Percentiles rank a stretch among this genome's conserved stretches.
These are phyloP conservation scores for Hippophae rhamnoides DNA, from an alignment of 306 rosid species.

Conservation along the genomic window DNA sequence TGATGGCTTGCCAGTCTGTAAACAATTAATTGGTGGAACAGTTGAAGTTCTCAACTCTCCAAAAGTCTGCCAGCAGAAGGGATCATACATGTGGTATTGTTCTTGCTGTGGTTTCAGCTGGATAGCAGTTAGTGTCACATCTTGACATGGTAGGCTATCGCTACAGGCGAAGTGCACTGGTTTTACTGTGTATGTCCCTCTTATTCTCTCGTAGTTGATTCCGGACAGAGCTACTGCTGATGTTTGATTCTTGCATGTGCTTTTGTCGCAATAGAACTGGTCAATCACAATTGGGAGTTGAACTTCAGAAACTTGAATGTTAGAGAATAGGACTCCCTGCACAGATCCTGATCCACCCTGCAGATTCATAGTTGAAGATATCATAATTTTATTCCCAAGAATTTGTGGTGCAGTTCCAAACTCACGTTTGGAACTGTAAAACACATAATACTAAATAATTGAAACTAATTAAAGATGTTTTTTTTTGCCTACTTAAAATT, in stretches of 20 bases:
- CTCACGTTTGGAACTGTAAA: background rate
- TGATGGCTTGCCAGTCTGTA: conserved; percentile 79
- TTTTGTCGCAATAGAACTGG: conserved; percentile 65
- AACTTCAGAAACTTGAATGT: conserved; percentile 63
- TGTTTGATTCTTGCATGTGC: conserved; percentile 40
- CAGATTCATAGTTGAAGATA: background rate
- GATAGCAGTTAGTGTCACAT: conserved; percentile 54
- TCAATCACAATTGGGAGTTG: conserved; percentile 55
- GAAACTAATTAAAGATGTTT: background rate
- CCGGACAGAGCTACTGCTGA: conserved; percentile 72
- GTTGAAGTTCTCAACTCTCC: conserved; percentile 80
- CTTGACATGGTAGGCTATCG: conserved; percentile 55
- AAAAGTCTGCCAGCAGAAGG: conserved; percentile 91
- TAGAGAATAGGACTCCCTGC: conserved; percentile 53
- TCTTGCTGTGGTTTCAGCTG: conserved; percentile 27
- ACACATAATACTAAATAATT: background rate
- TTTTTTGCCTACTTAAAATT: background rate
- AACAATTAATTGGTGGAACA: conserved; percentile 70
- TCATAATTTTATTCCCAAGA: no score
- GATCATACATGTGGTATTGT: conserved; percentile 26
- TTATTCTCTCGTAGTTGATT: conserved; percentile 36
- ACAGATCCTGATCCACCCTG: conserved; percentile 88
- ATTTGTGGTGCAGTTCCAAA: background rate
- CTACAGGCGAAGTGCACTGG: conserved; percentile 75
- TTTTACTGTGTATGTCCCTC: conserved; percentile 51